These are phyloP conservation scores for Neurospora sp. DNA, from an alignment of 495 filamentous ascomycete species.

Conservation along the genomic window DNA sequence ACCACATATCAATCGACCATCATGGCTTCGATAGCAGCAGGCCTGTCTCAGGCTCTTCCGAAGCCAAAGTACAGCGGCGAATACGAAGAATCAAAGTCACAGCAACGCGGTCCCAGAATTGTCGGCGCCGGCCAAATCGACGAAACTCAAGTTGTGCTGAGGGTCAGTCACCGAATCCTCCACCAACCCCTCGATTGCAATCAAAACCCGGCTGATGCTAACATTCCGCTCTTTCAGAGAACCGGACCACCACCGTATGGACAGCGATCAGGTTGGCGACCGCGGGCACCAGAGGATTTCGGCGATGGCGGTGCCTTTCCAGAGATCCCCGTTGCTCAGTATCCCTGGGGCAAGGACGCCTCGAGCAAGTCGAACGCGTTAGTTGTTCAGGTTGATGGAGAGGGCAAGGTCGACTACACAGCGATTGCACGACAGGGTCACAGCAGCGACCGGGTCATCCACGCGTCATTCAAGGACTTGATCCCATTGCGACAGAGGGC, in stretches of 20 bases:
- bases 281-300: constrained; percentile 78
- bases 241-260: constrained; percentile 80
- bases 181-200: not conserved
- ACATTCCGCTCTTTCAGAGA: constrained; percentile 39
- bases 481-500: constrained; percentile 91
- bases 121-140: constrained; percentile 68
- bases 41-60: constrained; percentile 73
- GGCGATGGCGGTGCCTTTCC: constrained; percentile 96
- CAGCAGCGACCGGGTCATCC: constrained; percentile 70
- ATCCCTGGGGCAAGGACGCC: constrained; percentile 73
- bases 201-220: constrained; percentile 5
- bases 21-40: constrained; percentile 65
- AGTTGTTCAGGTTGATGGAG: constrained; percentile 77
- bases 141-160: constrained; percentile 78
- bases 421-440: constrained; percentile 91
- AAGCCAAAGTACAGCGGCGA: constrained; percentile 84
- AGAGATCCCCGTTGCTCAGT: constrained; percentile 88
- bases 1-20: constrained; percentile 5
- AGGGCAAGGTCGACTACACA: constrained; percentile 93
- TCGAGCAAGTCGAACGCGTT: constrained; percentile 74
- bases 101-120: constrained; percentile 68
- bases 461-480: constrained; percentile 92
- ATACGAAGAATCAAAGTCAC: constrained; percentile 68
- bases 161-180: constrained; percentile 37
- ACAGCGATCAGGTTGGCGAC: constrained; percentile 78